Evolutionary conservation across 1,284 basidiomycete genomes (phyloP), one percentile per base, ranked within the genome.

Genomic region (Schizophyllum amplum): DNA sequence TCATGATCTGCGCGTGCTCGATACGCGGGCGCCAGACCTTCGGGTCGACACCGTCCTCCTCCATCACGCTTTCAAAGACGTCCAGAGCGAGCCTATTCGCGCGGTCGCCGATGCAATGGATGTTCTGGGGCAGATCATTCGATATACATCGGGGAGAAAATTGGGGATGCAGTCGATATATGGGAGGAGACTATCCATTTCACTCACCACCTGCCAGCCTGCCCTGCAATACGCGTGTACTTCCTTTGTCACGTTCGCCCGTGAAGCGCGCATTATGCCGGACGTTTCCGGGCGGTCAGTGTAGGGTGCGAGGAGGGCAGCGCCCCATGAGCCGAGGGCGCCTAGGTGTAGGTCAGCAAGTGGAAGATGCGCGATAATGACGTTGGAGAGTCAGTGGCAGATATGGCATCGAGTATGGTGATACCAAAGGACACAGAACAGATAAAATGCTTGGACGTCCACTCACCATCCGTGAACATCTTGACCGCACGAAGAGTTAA

Each of bases 51-150:
- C 64, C 66, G 27, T 65, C 65, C 20, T 62, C 63, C 47, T 67
- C 62, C 9, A 77, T 60, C 24, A 78, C 67, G 25, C 71, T 71
- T 68, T 93, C 89, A 64, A 90, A 92, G 15, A 90, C 83, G 64
- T 95, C 82, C 21, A 97, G 78, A 0, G 91, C 83, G 21, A 89
- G 76, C 95, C 95, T 24, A n/a, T n/a, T n/a, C n/a, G n/a, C n/a
- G n/a, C n/a, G n/a, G n/a, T n/a, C n/a, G n/a, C n/a, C n/a, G n/a
- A 97, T 97, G 55, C 90, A 92, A 66, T 98, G 94, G 11, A 92
- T 82, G 61, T 92, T 92, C n/a, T n/a, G n/a, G n/a, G n/a, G n/a
- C n/a, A n/a, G n/a, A n/a, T n/a, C n/a, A n/a, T n/a, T n/a, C n/a
- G n/a, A n/a, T n/a, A n/a, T n/a, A n/a, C n/a, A n/a, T n/a, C n/a